Percentiles rank a stretch among this genome's conserved stretches.
Evolutionary conservation across 306 rosid species (phyloP).

Genomic region (Prunus salicina): DNA sequence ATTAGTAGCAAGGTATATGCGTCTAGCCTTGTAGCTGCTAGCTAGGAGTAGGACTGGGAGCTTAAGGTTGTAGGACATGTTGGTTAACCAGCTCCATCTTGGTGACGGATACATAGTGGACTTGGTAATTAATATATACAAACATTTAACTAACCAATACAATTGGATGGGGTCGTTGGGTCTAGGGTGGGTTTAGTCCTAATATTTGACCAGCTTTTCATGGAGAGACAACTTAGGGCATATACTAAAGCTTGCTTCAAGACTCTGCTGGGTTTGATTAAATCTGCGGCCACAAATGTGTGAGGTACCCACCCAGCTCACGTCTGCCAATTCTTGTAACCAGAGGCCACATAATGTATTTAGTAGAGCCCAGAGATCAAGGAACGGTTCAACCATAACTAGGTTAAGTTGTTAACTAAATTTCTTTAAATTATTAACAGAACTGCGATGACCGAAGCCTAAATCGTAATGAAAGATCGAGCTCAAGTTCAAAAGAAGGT

Average conservation of each 20-base stretch:
- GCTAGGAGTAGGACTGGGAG: not conserved
- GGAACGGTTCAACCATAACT: conserved; percentile 50
- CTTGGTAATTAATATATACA: conserved; percentile 8
- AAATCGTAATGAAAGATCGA: not conserved
- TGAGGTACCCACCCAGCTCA: not conserved
- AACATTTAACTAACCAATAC: not conserved
- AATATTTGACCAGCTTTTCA: conserved; percentile 12
- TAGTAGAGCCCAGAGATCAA: not conserved
- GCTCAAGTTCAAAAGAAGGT: no score
- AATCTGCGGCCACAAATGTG: not conserved
- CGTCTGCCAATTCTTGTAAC: conserved; percentile 1
- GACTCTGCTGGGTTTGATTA: no score
- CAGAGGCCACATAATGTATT: not conserved
- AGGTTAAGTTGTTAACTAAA: conserved; percentile 18
- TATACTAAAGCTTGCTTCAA: not conserved
- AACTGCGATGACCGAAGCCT: not conserved
- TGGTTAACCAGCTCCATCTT: conserved; percentile 83
- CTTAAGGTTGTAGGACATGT: conserved; percentile 23
- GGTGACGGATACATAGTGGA: conserved; percentile 33
- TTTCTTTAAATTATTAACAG: not conserved
- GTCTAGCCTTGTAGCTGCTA: not conserved
- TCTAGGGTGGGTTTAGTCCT: conserved; percentile 32
- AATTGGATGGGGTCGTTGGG: conserved; percentile 33
- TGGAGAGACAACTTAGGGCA: not conserved
- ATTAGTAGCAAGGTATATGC: no score